phyloP scores from a whole-genome alignment of 306 rosid species.

The Geum urbanum region DNA sequence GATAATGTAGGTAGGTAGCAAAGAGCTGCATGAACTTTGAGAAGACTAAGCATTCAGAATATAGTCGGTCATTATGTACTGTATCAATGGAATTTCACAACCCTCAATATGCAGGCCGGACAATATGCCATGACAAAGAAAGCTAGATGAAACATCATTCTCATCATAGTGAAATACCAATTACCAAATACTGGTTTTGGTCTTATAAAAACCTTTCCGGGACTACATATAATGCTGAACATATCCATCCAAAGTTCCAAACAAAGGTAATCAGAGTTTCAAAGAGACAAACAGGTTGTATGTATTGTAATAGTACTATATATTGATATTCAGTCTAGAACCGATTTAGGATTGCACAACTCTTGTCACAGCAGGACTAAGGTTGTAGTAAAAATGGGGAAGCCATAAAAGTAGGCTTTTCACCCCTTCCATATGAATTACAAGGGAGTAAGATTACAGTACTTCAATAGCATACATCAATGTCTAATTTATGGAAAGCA shows the following conservation, averaged over 20 bases:
- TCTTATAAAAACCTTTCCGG: not conserved
- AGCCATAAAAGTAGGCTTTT: constrained; percentile 64
- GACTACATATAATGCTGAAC: not conserved
- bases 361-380: constrained; percentile 31
- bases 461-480: constrained; percentile 34
- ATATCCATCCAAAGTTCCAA: not conserved
- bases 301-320: constrained; percentile 16
- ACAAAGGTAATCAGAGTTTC: not conserved
- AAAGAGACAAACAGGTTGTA: not conserved
- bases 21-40: constrained; percentile 16
- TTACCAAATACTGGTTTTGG: constrained; percentile 22
- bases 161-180: constrained; percentile 22
- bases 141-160: constrained; percentile 18
- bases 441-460: constrained; percentile 22
- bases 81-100: not conserved
- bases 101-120: constrained; percentile 17
- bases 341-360: constrained; percentile 32
- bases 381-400: constrained; percentile 31
- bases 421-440: constrained; percentile 45
- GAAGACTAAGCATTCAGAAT: no score
- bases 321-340: constrained; percentile 34
- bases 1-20: constrained; percentile 19
- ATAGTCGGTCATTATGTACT: no score
- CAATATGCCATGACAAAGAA: constrained; percentile 14
- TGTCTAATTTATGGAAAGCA: constrained; percentile 35